Base-by-base conservation (phyloP, 352 stramenopile genomes). In the Phytophthora uliginosa region DNA sequence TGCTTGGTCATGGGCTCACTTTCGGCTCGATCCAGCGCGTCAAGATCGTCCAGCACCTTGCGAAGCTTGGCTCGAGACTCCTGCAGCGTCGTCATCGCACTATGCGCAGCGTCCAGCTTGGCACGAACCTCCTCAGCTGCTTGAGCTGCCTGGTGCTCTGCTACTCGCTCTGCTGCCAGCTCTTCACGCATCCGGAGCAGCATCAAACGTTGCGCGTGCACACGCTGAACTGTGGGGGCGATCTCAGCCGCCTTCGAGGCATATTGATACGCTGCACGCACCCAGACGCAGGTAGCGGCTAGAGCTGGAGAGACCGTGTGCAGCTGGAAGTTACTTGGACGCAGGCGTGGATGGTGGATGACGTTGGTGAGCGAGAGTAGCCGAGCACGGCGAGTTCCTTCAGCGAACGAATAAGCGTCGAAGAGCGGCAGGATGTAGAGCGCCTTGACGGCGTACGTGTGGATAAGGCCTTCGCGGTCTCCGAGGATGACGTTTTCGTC, bases 401-500 rank as follows among this genome's bases (percentile, higher is more conserved):
- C 87, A 1, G 77, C 82, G 50, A 95, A 94, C 61, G 89, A 94
- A 64, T 95, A 95, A 1, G 81, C 83, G 59, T 95, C 84, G 63
- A 95, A 95, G 8, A 94, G 84, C 50, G 89, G 87, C 36, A 95
- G 65, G 7, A 95, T 63, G 54, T 94, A 95, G 47, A 95, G 64
- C 22, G 89, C 89, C 62, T 95, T 94, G 51, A 95, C 83, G 18
- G 73, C 69, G 76, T 95, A 95, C 20, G 79, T 73, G 69, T 95
- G 89, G 50, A 95, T 95, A 10, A 95, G 54, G 2, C 84, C 88
- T 73, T 95, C 89, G 7, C 84, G 87, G 66, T 95, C 89, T 18
- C 89, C 89, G n/a, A 95, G 54, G 36, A 84, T 71, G 45, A 94
- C 89, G 57, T 95, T 95, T 20, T 95, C 89, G n/a, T 91, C 81